Evolutionary conservation across 2,329 filamentous ascomycete species (phyloP).

Genomic region (Apiospora sp.): DNA sequence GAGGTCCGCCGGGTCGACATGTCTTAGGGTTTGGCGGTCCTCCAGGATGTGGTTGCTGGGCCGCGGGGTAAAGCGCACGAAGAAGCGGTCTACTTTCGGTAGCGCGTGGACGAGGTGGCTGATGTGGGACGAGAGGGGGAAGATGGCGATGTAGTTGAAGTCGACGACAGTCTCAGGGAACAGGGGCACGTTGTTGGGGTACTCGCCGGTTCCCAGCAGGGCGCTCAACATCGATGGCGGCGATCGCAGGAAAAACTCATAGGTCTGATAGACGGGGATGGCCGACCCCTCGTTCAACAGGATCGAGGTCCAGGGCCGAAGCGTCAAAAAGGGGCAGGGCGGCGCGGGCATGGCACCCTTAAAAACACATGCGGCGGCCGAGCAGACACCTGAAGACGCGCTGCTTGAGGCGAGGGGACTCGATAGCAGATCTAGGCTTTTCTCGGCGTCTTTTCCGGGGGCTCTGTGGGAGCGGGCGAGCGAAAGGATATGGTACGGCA

Average conservation of each 20-base stretch:
- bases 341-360: constrained; percentile 27
- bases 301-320: constrained; percentile 70
- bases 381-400: constrained; percentile 36
- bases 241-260: constrained; percentile 73
- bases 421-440: background rate
- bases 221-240: constrained; percentile 68
- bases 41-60: constrained; percentile 46
- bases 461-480: constrained; percentile 44
- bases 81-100: constrained; percentile 60
- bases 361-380: constrained; percentile 23
- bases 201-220: constrained; percentile 53
- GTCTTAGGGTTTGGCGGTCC: constrained; percentile 46
- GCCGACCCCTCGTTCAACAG: constrained; percentile 80
- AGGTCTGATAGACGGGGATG: constrained; percentile 72
- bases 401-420: constrained; percentile 28
- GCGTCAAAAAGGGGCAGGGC: constrained; percentile 58
- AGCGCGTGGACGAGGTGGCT: constrained; percentile 56
- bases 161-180: constrained; percentile 54
- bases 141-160: constrained; percentile 70
- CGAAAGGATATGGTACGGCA: constrained; percentile 67
- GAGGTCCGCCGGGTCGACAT: constrained; percentile 51
- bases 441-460: background rate
- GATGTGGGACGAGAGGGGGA: constrained; percentile 71
- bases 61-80: constrained; percentile 55
- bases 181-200: constrained; percentile 45